Evolutionary conservation across 169 alveolate genomes (phyloP).

Genomic region (Pseudocohnilembus persalinus): DNA sequence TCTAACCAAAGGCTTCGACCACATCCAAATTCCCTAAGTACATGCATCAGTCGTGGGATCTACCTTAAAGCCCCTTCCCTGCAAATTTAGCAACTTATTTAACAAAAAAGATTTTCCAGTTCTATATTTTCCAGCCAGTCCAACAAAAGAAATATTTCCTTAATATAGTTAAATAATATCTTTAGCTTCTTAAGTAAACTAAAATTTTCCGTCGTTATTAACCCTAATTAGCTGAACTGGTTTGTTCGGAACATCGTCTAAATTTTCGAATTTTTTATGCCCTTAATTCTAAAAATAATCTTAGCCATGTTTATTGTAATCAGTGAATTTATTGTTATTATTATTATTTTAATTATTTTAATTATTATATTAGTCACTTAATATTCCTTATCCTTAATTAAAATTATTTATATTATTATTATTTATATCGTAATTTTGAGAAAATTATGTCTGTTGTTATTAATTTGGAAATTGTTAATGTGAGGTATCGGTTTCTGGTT

Average conservation of each 20-base stretch:
- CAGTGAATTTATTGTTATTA: too few species aligned
- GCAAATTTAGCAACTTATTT: conserved; percentile 55
- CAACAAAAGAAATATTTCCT: conserved; percentile 70
- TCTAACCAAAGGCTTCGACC: conserved; percentile 68
- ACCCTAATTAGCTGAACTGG: not conserved
- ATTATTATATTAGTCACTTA: too few species aligned
- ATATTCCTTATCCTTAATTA: too few species aligned
- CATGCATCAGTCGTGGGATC: conserved; percentile 65
- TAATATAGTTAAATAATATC: conserved; percentile 32
- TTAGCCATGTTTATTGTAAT: not conserved
- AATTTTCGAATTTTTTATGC: too few species aligned
- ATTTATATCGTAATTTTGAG: too few species aligned
- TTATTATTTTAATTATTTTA: too few species aligned
- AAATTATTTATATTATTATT: too few species aligned
- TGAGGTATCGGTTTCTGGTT: too few species aligned
- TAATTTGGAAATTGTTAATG: too few species aligned
- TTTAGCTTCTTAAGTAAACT: conserved; percentile 42
- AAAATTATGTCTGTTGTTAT: too few species aligned
- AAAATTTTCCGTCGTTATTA: not conserved
- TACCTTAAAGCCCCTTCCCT: conserved; percentile 57
- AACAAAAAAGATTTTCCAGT: conserved; percentile 85
- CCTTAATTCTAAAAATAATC: not conserved
- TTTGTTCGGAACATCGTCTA: not conserved
- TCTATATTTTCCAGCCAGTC: conserved; percentile 85
- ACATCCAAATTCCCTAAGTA: conserved; percentile 81